phyloP scores from a whole-genome alignment of 2,329 filamentous ascomycete genomes.

The Xylaria digitata region DNA sequence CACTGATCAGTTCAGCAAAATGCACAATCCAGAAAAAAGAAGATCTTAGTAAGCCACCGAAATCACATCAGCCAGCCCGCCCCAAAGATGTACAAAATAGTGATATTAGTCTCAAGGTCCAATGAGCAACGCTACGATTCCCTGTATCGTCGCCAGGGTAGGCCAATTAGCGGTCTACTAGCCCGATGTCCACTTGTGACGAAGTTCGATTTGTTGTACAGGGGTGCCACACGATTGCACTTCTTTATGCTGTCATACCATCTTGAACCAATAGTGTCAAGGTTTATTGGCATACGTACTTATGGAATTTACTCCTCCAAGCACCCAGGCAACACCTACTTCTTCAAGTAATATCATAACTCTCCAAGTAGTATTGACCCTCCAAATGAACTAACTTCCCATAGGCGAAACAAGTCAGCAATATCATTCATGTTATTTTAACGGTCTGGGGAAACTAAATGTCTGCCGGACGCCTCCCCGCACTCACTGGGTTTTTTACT shows the following conservation, averaged over 20 bases:
- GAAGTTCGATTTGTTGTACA: not conserved
- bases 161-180: conserved; percentile 1
- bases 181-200: not conserved
- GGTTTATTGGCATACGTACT: not conserved
- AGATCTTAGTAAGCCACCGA: conserved; percentile 4
- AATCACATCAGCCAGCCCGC: not conserved
- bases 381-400: no score
- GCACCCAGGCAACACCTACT: no score
- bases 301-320: no score
- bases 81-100: not conserved
- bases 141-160: not conserved
- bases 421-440: conserved; percentile 13
- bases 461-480: conserved; percentile 16
- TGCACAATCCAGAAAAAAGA: not conserved
- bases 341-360: not conserved
- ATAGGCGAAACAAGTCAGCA: no score
- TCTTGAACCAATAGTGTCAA: not conserved
- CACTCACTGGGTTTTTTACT: not conserved
- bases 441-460: not conserved
- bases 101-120: not conserved
- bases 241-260: not conserved
- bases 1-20: no score
- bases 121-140: not conserved
- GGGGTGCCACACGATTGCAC: not conserved
- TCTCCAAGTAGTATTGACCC: no score